Conservation (phyloP, 345 rosid genomes). For the Brassica juncea region DNA sequence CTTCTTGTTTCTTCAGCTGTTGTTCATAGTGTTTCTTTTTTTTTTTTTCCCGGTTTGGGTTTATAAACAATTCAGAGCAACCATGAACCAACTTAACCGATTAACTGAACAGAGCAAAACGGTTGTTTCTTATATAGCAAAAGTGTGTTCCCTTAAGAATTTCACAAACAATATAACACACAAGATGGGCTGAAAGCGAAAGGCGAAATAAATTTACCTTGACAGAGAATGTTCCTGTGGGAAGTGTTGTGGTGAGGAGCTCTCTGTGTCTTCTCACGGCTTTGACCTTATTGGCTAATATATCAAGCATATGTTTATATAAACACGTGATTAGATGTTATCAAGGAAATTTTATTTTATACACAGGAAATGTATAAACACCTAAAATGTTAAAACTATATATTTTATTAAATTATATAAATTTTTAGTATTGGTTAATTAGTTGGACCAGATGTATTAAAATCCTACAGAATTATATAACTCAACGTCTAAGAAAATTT, state of each 20-base stretch:
- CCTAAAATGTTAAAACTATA: too few species aligned
- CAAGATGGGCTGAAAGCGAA: too few species aligned
- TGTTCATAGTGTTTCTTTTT: conserved; percentile 24
- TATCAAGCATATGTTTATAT: conserved; percentile 53
- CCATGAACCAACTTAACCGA: background rate
- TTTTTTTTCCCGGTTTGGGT: background rate
- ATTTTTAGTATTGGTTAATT: too few species aligned
- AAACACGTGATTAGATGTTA: too few species aligned
- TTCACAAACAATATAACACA: conserved; percentile 3
- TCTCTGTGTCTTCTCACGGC: conserved; percentile 90
- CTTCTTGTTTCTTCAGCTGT: conserved; percentile 12
- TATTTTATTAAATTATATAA: too few species aligned
- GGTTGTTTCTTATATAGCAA: conserved; percentile 20
- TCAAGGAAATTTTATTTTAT: too few species aligned
- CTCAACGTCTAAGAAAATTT: too few species aligned
- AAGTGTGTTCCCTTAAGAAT: conserved; percentile 20
- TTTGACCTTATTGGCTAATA: conserved; percentile 91
- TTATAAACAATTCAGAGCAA: background rate
- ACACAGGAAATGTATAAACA: too few species aligned
- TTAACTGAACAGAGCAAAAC: conserved; percentile 16
- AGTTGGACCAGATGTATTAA: too few species aligned
- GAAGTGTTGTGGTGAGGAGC: conserved; percentile 86
- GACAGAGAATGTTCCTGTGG: conserved; percentile 84
- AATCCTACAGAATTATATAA: too few species aligned
- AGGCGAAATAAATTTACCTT: conserved; percentile 49